Evolutionary conservation across 768 basidiomycete species (phyloP).

Genomic region (Strobilomyces confusus): DNA sequence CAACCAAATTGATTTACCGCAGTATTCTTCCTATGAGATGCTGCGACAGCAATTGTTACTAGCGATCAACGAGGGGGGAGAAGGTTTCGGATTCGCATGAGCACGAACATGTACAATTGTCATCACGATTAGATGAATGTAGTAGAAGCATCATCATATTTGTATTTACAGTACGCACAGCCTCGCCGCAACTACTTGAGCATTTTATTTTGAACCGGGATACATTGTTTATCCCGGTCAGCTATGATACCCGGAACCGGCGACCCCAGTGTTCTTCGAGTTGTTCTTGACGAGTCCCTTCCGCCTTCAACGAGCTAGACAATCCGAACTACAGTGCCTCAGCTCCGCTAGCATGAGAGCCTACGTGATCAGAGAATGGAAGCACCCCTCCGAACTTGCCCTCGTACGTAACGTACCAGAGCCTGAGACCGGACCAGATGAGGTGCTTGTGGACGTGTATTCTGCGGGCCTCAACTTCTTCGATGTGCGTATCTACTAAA

Average conservation of each 20-base stretch:
- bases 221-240: not conserved
- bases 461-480: constrained; percentile 78
- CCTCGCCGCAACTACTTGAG: constrained; percentile 11
- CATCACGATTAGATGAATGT: constrained; percentile 18
- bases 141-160: constrained; percentile 35
- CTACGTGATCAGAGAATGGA: constrained; percentile 67
- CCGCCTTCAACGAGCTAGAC: not conserved
- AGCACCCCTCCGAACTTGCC: constrained; percentile 61
- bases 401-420: constrained; percentile 53
- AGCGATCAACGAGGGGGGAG: constrained; percentile 94
- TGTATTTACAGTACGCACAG: constrained; percentile 32
- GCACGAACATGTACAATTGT: constrained; percentile 28
- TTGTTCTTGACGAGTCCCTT: not conserved
- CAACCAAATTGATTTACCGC: constrained; percentile 92
- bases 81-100: constrained; percentile 86
- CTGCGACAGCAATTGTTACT: constrained; percentile 84
- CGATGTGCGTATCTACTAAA: constrained; percentile 40
- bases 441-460: constrained; percentile 74
- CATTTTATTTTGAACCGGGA: too few relatives aligned
- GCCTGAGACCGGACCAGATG: constrained; percentile 44
- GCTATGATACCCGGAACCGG: constrained; percentile 5
- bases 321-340: not conserved
- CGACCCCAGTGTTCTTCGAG: not conserved
- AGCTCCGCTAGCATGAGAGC: constrained; percentile 61
- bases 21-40: constrained; percentile 95